Evolutionary conservation across 2,329 filamentous ascomycete species (phyloP).

Genomic region (Massarina eburnea): DNA sequence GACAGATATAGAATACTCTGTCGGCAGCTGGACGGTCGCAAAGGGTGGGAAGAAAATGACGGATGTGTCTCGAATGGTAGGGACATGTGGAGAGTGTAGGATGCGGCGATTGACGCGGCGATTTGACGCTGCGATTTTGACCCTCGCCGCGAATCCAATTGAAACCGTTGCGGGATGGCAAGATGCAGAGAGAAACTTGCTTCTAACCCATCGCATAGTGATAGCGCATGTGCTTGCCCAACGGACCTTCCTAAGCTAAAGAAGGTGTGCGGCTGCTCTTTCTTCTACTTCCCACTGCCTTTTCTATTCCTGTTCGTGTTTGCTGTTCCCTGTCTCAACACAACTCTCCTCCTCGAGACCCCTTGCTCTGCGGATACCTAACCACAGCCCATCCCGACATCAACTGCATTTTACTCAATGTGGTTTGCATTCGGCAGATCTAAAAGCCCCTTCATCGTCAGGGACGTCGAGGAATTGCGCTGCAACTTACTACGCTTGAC

Average conservation of each 20-base stretch:
- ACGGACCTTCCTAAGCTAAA: background rate
- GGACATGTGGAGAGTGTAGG: no score
- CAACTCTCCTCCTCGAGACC: background rate
- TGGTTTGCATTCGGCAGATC: no score
- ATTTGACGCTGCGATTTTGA: no score
- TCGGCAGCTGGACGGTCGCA: background rate
- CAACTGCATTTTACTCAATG: no score
- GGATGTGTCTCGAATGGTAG: no score
- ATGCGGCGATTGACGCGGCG: no score
- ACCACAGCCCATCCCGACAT: no score
- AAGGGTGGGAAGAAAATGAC: background rate
- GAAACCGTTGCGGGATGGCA: background rate
- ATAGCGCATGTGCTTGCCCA: background rate
- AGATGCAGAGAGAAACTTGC: background rate
- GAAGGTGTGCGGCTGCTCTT: background rate
- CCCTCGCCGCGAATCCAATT: background rate
- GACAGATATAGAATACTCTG: constrained; percentile 20
- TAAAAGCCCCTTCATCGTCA: no score
- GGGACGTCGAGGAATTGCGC: no score
- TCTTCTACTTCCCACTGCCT: background rate
- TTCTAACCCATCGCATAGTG: background rate
- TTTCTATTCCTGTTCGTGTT: background rate
- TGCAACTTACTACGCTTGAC: no score
- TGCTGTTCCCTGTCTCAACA: background rate
- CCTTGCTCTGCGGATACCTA: background rate